Base-by-base conservation (phyloP, 1,284 basidiomycete genomes). In the Fomes fomentarius region DNA sequence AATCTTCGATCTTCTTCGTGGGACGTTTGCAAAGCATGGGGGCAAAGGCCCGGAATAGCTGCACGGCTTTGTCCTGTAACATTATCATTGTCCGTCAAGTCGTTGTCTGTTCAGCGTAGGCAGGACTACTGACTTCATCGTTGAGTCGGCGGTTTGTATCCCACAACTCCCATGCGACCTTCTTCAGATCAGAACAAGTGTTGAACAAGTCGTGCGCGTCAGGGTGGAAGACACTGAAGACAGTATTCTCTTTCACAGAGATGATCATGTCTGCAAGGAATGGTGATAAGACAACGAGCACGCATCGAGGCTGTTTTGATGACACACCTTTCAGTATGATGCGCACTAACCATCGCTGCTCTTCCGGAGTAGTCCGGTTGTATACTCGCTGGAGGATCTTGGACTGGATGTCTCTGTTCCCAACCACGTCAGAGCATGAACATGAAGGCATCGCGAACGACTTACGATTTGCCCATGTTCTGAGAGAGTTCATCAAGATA, bases 301-400 rank as follows among this genome's bases (percentile, higher is more conserved):
- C n/a, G n/a, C n/a, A n/a, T n/a, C n/a, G n/a, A n/a, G n/a, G n/a
- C n/a, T n/a, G n/a, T n/a, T n/a, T n/a, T n/a, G n/a, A n/a, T n/a
- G n/a, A n/a, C n/a, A n/a, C n/a, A 90, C 93, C 95, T 81, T 97
- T 96, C 19, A 98, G 76, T 43, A 98, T 91, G 66, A 98, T 93
- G 4, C 93, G 83, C 14, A 93, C 87, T 50, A 98, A 87, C 96
- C 96, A 98, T 51, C 85, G 82, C 66, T 96, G 94, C 66, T 97
- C 93, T 56, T 86, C 82, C 0, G 93, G 76, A 0, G 93, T 94
- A 24, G 86, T 77, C 42, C 84, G 80, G 63, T 91, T 89, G 66
- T 93, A 93, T 12, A 96, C 76, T 9, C 83, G 79, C 54, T 89
- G 84, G 52, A 96, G 69, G 25, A 94, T 83, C 44, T 82, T 87